Base-by-base conservation (phyloP, 805 yeast species). In the Saccharomycopsis sp. region DNA sequence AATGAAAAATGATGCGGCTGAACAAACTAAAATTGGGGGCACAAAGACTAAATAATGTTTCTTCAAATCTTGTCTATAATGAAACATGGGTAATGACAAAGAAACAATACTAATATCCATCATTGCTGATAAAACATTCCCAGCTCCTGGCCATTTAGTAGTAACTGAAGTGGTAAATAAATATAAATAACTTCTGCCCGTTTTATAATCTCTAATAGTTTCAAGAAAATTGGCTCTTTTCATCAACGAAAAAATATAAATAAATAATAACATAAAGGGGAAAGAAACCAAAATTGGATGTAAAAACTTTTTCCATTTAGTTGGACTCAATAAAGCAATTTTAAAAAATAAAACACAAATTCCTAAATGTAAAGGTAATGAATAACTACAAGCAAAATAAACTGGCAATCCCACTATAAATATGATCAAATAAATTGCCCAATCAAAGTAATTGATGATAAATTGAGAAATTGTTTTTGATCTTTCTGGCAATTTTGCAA, bases 51-150 rank as follows among this genome's bases (percentile, higher is more conserved):
- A 57, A 48, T 76, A 77, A 51, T 80, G 79, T 37, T 66, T 65
- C 21, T 62, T 56, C 46, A 83, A 67, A 50, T 82, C 94, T 13
- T 58, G 59, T 37, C 92, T 60, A 57, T 80, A 82, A 6, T 80
- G 72, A 57, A 70, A 83, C 85, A 83, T 79, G 3, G 94, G 87
- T 37, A 83, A 59, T 18, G 88, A 72, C 32, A 83, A 63, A 1
- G 89, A 72, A 1, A 80, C 87, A 57, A 83, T 83, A 2, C 86
- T 73, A 6, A 80, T 69, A 51, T 82, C 92, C 80, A 83, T 77
- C 49, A 82, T 56, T 0, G 87, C 70, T 4, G 76, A 55, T 30
- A 83, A 64, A 14, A 83, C 63, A 53, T 83, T 94, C 2, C 94
- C 94, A 12, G 88, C 83, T 0, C 94, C 94, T 1, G 94, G 92